Evolutionary conservation across 176 grass and related monocot genomes (phyloP), one percentile per base, ranked within the genome.

Genomic region (Olyra latifolia): DNA sequence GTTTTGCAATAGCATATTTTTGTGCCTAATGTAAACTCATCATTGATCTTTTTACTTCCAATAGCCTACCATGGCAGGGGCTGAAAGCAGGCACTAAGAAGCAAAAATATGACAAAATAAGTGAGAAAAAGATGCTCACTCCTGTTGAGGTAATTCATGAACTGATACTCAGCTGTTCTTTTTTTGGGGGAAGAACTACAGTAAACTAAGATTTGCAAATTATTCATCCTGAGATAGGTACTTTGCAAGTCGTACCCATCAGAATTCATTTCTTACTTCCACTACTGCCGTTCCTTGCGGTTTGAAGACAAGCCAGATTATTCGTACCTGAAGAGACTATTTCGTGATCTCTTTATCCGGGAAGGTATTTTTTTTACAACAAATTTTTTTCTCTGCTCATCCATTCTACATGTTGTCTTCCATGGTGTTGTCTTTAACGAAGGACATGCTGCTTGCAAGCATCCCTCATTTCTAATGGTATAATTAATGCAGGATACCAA

Each of bases 251-350:
- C 88, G 3, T 94, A 91, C 53, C 92, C 92, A 73, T 50, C 80
- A 53, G 92, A 94, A 72, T 94, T 94, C 53, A 58, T 91, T 67
- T 94, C 92, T 67, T 94, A 94, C 79, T 94, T 94, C 1, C 92
- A 94, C 66, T 94, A 91, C 54, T 94, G 92, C 10, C 92, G 92
- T 24, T 91, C 92, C 23, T 84, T 94, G 79, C 83, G 92, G 23
- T 94, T 94, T 78, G 92, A 94, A 62, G 92, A 94, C 78, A 94
- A 94, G 86, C 92, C 92, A 63, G 92, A 94, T 65, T 94, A 94
- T 67, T 91, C 88, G 58, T 91, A 94, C 64, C 74, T 94, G 69
- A 94, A 88, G 72, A 86, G 86, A 71, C 60, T 94, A 9, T 94
- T 94, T 52, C 88, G 83, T 22, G 92, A 91, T 44, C 86, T 94